Evolutionary conservation across 176 grass and related monocot species (phyloP).

Genomic region (maize (Zea mays)): Zm-B73-REFERENCE-NAM-5.0 NC_050098.1:212811501-212812000

Average conservation of each 20-base stretch:
- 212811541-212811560: slow-evolving; percentile 40
- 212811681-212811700: slow-evolving; percentile 77
- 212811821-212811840: neutral
- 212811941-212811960: slow-evolving; percentile 24
- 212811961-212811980: slow-evolving; percentile 44
- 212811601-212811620: slow-evolving; percentile 47
- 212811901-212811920: slow-evolving; percentile 3
- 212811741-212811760: slow-evolving; percentile 82
- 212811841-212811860: slow-evolving; percentile 1
- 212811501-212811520: slow-evolving; percentile 90
- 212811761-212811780: slow-evolving; percentile 87
- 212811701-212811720: slow-evolving; percentile 92
- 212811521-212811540: slow-evolving; percentile 53
- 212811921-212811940: neutral
- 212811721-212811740: slow-evolving; percentile 63
- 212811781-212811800: slow-evolving; percentile 76
- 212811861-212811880: neutral
- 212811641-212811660: slow-evolving; percentile 53
- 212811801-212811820: slow-evolving; percentile 5
- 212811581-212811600: slow-evolving; percentile 42
- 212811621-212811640: slow-evolving; percentile 82
- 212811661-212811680: slow-evolving; percentile 90
- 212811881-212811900: slow-evolving; percentile 29
- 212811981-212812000: slow-evolving; percentile 26
- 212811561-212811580: slow-evolving; percentile 45